Evolutionary conservation across 2,329 filamentous ascomycete species (phyloP), one percentile per base, ranked within the genome.

Genomic region (Berkeleyomyces rouxiae): DNA sequence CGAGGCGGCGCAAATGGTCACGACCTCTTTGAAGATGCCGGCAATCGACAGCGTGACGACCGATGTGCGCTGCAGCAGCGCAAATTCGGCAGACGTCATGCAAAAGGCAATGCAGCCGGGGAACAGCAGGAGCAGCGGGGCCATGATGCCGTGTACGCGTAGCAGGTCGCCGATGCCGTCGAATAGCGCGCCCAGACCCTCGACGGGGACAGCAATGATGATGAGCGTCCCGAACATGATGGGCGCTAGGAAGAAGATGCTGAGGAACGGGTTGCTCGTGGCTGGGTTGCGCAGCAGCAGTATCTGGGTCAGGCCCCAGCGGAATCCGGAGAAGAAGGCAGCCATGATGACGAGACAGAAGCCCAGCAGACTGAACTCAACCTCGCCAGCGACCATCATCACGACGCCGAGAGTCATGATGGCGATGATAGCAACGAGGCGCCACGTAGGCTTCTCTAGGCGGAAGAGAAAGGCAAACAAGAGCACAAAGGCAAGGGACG

Each of bases 251-350:
- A 91, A 96, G 76, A 97, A 96, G 67, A 99, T 95, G 68, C 88
- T 95, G 11, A 90, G 92, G 73, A 99, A 97, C 0, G 93, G 93
- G 70, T 99, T 99, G 53, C 88, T 89, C 0, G 93, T 99, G 23
- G 93, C 91, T 1, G 91, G 90, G 73, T 96, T 95, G 68, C 91
- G 87, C 37, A 97, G 82, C 5, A 99, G 82, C 3, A 99, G 82
- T 65, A 99, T 96, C 71, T 99, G 93, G 0, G 93, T 97, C n/a
- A 99, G 77, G n/a, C 84, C 89, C 93, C 93, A 99, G 68, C 93
- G 86, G 76, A 99, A 96, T 62, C 93, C 93, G 1, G 90, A 96
- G 71, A 96, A 96, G 75, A 95, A 93, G 61, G 90, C 89, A 10
- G 93, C 91, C 0, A 86, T 85, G 73, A 99, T 97, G 74, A 97